Base-by-base conservation (phyloP, 1,139 yeast species). In the Hyphopichia buzzinii region DNA sequence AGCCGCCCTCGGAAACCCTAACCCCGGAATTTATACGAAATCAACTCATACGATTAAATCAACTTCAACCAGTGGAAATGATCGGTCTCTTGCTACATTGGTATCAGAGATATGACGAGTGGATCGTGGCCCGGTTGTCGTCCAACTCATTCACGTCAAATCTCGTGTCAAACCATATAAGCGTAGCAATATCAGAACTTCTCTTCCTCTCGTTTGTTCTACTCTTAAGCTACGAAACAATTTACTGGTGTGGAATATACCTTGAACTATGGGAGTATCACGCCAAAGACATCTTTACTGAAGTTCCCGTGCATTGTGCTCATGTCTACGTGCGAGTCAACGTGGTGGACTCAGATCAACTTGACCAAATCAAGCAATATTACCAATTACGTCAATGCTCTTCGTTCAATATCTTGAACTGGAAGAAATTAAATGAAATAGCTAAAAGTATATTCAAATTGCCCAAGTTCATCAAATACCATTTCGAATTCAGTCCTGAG, bases 401-500 rank as follows among this genome's bases (percentile, higher is more conserved):
- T 4, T 54, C 55, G 29, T 61, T 48, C 38, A 62, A 59, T 39
- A 39, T 61, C 4, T 49, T 60, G 42, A 42, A 52, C 29, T 52
- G 62, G 50, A 51, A 47, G 6, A 47, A 50, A 32, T 74, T 77
- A 31, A 59, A 54, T 35, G 47, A 47, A 14, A 34, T 51, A 15
- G 57, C 57, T 7, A 28, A 32, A 7, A 43, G 50, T 16, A 37
- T 60, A 29, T 55, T 62, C 44, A 43, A 49, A 21, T 48, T 59
- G 33, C 46, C 49, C 2, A 54, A 59, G 26, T 80, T 79, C 26
- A 58, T 82, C 17, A 69, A 64, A 31, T 84, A 81, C 50, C 85
- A 84, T 51, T 71, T 87, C 44, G 92, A 85, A 50, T 86, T 88
- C 57, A 77, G 87, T 30, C 89, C 90, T 0, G 94, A 84, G 45